Percentiles rank a stretch among this genome's conserved stretches.
phyloP scores from a whole-genome alignment of 2,329 filamentous ascomycete genomes.

The Neurospora sp. region DNA sequence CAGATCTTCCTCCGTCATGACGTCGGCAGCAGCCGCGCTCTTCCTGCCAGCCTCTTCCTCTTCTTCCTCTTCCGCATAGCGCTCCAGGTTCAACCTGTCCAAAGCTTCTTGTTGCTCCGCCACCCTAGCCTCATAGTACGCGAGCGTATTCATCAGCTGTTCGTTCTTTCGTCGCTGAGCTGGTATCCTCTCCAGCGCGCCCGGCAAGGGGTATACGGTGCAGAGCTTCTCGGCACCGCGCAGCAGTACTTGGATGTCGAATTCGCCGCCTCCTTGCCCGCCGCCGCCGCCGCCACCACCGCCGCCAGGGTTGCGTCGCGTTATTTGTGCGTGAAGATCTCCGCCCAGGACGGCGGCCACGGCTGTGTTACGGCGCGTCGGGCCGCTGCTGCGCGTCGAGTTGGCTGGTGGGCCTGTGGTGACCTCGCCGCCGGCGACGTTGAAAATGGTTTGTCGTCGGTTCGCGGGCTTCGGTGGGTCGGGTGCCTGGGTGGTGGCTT shows the following conservation, averaged over 20 bases:
- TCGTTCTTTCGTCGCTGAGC: conserved; percentile 61
- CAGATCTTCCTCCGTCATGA: conserved; percentile 60
- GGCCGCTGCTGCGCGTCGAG: conserved; percentile 34
- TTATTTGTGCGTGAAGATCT: conserved; percentile 75
- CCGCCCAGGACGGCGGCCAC: conserved; percentile 83
- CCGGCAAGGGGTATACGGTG: conserved; percentile 74
- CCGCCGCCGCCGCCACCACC: conserved; percentile 33
- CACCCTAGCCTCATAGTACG: conserved; percentile 72
- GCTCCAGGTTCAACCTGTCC: conserved; percentile 60
- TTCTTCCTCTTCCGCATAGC: conserved; percentile 41
- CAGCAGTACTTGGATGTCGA: conserved; percentile 80
- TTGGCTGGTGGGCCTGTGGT: conserved; percentile 43
- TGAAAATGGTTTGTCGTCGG: conserved; percentile 56
- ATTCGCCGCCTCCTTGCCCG: conserved; percentile 44
- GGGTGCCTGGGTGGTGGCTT: conserved; percentile 31
- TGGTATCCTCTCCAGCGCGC: conserved; percentile 67
- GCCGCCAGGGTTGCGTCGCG: conserved; percentile 35
- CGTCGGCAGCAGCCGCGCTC: conserved; percentile 27
- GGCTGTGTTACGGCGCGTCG: conserved; percentile 61
- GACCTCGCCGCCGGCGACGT: conserved; percentile 53
- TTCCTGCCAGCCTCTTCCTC: conserved; percentile 33
- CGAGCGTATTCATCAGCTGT: conserved; percentile 62
- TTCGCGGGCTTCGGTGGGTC: conserved; percentile 35
- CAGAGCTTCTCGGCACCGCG: conserved; percentile 84
- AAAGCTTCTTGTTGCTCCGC: conserved; percentile 66